phyloP scores from a whole-genome alignment of 164 flowering plant genomes.

The Magnolia changhungtana region DNA sequence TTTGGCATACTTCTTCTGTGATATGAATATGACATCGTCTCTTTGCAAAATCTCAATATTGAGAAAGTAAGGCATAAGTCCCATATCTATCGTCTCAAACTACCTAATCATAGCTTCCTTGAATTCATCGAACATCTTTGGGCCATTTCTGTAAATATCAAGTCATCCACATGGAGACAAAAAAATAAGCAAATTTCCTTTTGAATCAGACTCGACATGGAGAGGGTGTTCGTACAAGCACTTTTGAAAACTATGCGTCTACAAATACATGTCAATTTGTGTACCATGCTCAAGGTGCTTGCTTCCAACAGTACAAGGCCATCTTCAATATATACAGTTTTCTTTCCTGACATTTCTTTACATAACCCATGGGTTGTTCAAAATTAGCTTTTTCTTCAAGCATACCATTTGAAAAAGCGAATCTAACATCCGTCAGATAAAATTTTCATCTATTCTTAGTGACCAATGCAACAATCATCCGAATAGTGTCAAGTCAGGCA shows the following conservation, averaged over 20 bases:
- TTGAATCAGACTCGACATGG: neutral
- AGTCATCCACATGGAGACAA: constrained; percentile 9
- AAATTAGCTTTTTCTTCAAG: neutral
- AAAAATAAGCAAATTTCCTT: neutral
- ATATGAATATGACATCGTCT: constrained; percentile 5
- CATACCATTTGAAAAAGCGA: neutral
- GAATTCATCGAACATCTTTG: constrained; percentile 3
- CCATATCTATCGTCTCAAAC: constrained; percentile 13
- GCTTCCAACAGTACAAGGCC: constrained; percentile 4
- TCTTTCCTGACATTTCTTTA: constrained; percentile 1
- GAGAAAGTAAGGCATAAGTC: constrained; percentile 9
- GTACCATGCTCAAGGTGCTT: constrained; percentile 9
- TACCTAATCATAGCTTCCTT: neutral
- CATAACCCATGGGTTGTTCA: neutral
- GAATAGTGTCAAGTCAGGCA: neutral
- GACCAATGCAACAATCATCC: neutral
- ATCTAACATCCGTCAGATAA: neutral
- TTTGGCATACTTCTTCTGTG: constrained; percentile 8
- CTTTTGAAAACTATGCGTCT: neutral
- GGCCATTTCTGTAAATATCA: neutral
- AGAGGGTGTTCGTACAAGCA: neutral
- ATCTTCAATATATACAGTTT: constrained; percentile 9
- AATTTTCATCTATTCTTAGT: neutral
- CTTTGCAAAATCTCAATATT: constrained; percentile 4
- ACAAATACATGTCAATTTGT: neutral